Evolutionary conservation across 768 basidiomycete species (phyloP).

Genomic region (Gelatoporia subvermispora): DNA sequence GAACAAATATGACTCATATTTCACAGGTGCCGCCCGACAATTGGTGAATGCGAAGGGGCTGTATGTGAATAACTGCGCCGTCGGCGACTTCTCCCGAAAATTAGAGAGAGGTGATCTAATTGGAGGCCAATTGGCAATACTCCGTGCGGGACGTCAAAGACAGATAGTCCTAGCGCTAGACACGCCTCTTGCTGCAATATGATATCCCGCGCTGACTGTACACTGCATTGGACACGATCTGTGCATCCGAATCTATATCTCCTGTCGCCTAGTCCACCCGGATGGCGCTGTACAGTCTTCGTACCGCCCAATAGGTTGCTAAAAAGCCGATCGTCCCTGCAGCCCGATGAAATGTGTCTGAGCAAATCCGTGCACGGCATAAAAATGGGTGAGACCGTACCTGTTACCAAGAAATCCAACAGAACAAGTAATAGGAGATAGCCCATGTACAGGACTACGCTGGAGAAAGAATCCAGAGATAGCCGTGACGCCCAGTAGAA

Average conservation of each 20-base stretch:
- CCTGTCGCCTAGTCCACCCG: constrained; percentile 53
- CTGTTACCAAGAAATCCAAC: constrained; percentile 86
- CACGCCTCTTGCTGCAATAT: no score
- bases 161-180: constrained; percentile 48
- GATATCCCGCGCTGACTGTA: neutral
- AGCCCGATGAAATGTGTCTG: neutral
- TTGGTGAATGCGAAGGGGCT: constrained; percentile 64
- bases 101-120: constrained; percentile 46
- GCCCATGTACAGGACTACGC: constrained; percentile 82
- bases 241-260: neutral
- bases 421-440: constrained; percentile 80
- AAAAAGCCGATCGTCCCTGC: constrained; percentile 87
- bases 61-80: constrained; percentile 61
- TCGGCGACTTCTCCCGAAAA: constrained; percentile 44
- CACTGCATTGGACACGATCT: neutral
- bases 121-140: constrained; percentile 54
- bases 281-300: constrained; percentile 76
- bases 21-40: constrained; percentile 58
- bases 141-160: constrained; percentile 75
- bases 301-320: constrained; percentile 87
- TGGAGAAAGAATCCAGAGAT: constrained; percentile 78
- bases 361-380: neutral
- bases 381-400: constrained; percentile 34
- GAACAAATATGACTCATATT: neutral
- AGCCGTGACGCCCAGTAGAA: constrained; percentile 87